A percentile compares a stretch with the other conserved stretches of the same genome.
These are phyloP conservation scores for Cyberlindnera veronae DNA, from an alignment of 805 yeast species.

Conservation along the genomic window DNA sequence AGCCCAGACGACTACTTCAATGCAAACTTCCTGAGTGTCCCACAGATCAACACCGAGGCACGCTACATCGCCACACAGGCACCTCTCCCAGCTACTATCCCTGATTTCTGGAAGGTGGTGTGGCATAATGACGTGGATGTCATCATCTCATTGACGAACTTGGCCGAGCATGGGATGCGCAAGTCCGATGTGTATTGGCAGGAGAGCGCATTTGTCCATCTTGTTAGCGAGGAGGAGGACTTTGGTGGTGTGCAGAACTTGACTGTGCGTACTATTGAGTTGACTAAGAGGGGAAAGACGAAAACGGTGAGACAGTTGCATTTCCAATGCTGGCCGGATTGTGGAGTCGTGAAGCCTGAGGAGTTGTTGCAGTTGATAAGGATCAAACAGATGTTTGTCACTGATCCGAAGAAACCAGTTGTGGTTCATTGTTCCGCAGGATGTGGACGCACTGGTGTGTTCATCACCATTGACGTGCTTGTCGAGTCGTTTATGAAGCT, in stretches of 20 bases:
- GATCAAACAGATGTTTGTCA: conserved; percentile 29
- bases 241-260: conserved; percentile 31
- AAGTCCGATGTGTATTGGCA: conserved; percentile 88
- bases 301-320: conserved; percentile 68
- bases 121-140: conserved; percentile 61
- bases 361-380: conserved; percentile 31
- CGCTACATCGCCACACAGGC: conserved; percentile 87
- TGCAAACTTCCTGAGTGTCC: conserved; percentile 64
- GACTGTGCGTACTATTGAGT: conserved; percentile 28
- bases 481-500: conserved; percentile 16
- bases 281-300: conserved; percentile 22
- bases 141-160: conserved; percentile 72
- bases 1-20: conserved; percentile 25
- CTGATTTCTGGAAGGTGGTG: conserved; percentile 88
- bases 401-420: conserved; percentile 41
- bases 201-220: conserved; percentile 41
- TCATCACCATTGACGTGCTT: conserved; percentile 57
- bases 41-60: conserved; percentile 33
- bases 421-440: conserved; percentile 96
- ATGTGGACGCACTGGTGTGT: conserved; percentile 94
- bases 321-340: conserved; percentile 80
- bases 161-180: conserved; percentile 65
- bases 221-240: conserved; percentile 29
- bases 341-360: conserved; percentile 51
- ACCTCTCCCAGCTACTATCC: conserved; percentile 71